phyloP scores from a whole-genome alignment of 163 green algal genomes.

The Chlamydomonas reinhardtii region DNA sequence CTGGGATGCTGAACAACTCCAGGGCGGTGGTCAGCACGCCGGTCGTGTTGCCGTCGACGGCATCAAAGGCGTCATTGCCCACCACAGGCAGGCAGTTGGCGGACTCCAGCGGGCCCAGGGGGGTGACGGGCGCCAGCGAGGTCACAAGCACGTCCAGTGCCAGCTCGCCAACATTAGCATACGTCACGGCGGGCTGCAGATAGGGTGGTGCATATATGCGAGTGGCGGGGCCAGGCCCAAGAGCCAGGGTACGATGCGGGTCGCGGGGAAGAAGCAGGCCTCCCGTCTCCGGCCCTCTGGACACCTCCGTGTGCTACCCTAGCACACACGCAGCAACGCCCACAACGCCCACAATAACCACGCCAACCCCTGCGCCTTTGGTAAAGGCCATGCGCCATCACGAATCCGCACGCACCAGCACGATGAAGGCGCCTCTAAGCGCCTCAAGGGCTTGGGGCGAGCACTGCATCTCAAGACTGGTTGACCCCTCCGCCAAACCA shows the following conservation, averaged over 20 bases:
- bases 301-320: no score
- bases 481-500: no score
- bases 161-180: constrained; percentile 88
- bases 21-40: constrained; percentile 62
- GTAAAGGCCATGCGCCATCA: no score
- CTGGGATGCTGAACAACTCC: constrained; percentile 67
- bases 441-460: background rate
- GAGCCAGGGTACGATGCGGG: no score
- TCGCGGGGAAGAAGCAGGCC: no score
- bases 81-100: constrained; percentile 71
- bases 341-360: no score
- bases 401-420: constrained; percentile 2
- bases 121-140: constrained; percentile 40
- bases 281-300: no score
- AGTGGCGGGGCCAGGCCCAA: no score
- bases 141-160: constrained; percentile 79
- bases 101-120: constrained; percentile 64
- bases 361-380: no score
- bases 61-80: constrained; percentile 69
- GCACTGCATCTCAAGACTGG: background rate
- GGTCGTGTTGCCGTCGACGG: background rate
- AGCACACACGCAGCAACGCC: no score
- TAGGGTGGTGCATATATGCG: background rate
- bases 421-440: constrained; percentile 24
- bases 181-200: constrained; percentile 71